A percentile compares a stretch with the other conserved stretches of the same genome.
Conservation (phyloP, 2,329 filamentous ascomycete species). For the Cryphonectria parasitica region DNA sequence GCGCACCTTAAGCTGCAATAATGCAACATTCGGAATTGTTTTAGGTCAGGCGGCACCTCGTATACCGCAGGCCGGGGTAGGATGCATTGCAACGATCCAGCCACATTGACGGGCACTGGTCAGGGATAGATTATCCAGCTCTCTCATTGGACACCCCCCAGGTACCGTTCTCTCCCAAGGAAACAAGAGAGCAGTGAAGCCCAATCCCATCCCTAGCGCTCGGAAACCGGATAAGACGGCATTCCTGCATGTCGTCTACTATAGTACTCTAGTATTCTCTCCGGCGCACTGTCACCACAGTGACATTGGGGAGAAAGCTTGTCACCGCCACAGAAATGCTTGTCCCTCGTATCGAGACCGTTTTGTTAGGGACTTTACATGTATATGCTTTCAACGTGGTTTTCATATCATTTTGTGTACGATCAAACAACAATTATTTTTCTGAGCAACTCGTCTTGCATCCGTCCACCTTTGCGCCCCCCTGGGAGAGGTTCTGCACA, state of each 20-base stretch:
- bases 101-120: background rate
- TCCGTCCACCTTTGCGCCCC: background rate
- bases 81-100: background rate
- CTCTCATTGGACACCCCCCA: background rate
- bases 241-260: background rate
- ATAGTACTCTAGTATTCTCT: background rate
- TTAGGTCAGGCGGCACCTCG: slow-evolving; percentile 15
- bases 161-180: background rate
- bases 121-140: background rate
- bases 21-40: slow-evolving; percentile 6
- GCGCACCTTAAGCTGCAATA: slow-evolving; percentile 2
- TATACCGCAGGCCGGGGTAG: slow-evolving; percentile 1
- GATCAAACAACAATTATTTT: no score
- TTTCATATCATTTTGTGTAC: no score
- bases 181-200: background rate
- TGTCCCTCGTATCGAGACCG: background rate
- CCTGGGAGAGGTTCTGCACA: background rate
- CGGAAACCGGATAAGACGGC: background rate
- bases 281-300: background rate
- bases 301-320: background rate
- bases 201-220: background rate
- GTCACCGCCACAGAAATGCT: slow-evolving; percentile 8
- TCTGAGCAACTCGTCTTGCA: background rate
- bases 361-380: background rate
- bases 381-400: background rate